Evolutionary conservation across 2,329 filamentous ascomycete genomes (phyloP).

Genomic region (Colletotrichum ledebouriae): DNA sequence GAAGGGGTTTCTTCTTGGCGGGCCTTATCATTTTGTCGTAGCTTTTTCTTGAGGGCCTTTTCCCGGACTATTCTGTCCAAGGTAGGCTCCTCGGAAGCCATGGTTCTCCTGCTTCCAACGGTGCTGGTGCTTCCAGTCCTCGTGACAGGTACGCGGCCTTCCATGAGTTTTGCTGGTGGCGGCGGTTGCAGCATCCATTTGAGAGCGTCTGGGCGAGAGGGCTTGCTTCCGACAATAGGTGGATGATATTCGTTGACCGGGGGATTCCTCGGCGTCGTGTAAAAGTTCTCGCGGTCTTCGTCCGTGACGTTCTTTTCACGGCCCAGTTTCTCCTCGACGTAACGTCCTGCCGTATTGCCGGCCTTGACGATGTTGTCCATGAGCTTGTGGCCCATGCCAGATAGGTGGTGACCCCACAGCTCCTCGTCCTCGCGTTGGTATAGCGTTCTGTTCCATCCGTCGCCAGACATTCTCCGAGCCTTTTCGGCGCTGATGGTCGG

Average conservation of each 20-base stretch:
- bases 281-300: conserved; percentile 69
- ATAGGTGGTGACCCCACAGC: conserved; percentile 79
- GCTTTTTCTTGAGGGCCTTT: conserved; percentile 61
- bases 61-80: conserved; percentile 60
- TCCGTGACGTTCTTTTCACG: conserved; percentile 66
- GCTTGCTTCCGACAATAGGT: conserved; percentile 83
- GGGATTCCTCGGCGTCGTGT: conserved; percentile 72
- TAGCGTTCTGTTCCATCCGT: conserved; percentile 81
- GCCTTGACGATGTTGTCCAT: conserved; percentile 72
- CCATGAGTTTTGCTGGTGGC: conserved; percentile 91
- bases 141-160: conserved; percentile 81
- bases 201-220: conserved; percentile 76
- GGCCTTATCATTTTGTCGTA: conserved; percentile 54
- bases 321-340: conserved; percentile 65
- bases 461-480: conserved; percentile 58
- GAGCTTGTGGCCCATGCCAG: conserved; percentile 66
- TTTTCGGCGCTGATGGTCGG: conserved; percentile 64
- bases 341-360: conserved; percentile 66
- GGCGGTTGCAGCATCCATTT: conserved; percentile 95
- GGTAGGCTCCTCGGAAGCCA: conserved; percentile 56
- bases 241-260: conserved; percentile 90
- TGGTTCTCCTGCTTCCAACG: conserved; percentile 61
- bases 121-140: conserved; percentile 71
- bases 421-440: conserved; percentile 92
- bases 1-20: conserved; percentile 51